Evolutionary conservation across 306 rosid species (phyloP), one percentile per base, ranked within the genome.

Genomic region (Casuarina cunninghamiana): DNA sequence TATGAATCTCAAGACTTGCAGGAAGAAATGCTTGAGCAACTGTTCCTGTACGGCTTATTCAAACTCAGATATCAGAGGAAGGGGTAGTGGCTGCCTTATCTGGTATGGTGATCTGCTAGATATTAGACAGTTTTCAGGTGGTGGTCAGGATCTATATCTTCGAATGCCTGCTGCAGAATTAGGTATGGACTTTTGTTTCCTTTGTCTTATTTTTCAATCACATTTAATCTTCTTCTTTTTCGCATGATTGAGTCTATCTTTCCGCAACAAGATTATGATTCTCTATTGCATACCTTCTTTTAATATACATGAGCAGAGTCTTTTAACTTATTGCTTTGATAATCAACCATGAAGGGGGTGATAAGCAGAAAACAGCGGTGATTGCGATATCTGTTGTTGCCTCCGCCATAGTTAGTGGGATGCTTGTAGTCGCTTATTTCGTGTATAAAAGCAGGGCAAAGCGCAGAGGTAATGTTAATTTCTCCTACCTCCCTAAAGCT

Each of bases 61-160:
- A 17, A 86, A 83, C 74, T 78, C 89, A n/a, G 87, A 93, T 76
- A 79, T 91, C 43, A 88, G 90, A 58, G 90, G 81, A 44, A 41
- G 58, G 50, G 93, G 96, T 8, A 84, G 83, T 62, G 96, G 91
- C 16, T 93, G 96, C 77, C 91, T 79, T 57, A 54, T 88, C 79
- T 93, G 97, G 97, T 81, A 81, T 43, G 94, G 86, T 4, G 87
- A 90, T 81, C 83, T 93, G 1, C 54, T 83, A 12, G 91, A 93
- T 58, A 16, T 89, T 3, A 89, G 43, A 78, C 76, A 77, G 35
- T 17, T 81, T 50, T 66, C 79, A 0, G 61, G 19, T 3, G 81
- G 83, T 44, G 90, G 86, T 1, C 94, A 89, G 74, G 82, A 86
- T 79, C 65, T 89, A 19, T 89, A 83, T 62, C 77, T 91, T 17